phyloP scores from a whole-genome alignment of 257 asterid species.

The Mitragyna speciosa region DNA sequence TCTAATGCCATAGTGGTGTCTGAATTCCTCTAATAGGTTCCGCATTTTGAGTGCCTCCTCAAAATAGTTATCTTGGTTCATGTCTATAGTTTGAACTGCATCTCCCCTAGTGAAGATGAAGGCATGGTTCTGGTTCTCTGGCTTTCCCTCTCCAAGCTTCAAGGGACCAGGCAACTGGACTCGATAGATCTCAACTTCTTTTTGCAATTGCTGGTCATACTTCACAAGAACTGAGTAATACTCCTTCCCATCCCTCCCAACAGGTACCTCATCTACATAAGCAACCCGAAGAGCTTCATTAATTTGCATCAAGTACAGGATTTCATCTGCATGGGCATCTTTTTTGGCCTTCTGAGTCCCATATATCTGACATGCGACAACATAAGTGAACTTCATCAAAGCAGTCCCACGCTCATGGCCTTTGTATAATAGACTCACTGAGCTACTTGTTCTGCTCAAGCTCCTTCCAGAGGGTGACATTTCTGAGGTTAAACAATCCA shows the following conservation, averaged over 20 bases:
- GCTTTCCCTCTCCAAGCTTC: slow-evolving; percentile 99
- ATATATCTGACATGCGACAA: slow-evolving; percentile 96
- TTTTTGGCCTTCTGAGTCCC: slow-evolving; percentile 95
- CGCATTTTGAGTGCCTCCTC: slow-evolving; percentile 99
- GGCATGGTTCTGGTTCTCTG: slow-evolving; percentile 98
- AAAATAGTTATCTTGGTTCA: slow-evolving; percentile 98
- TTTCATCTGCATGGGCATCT: slow-evolving; percentile 96
- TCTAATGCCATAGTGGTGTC: slow-evolving; percentile 72
- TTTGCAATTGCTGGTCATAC: slow-evolving; percentile 69
- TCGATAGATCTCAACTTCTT: slow-evolving; percentile 95
- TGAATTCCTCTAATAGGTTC: slow-evolving; percentile 92
- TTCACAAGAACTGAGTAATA: slow-evolving; percentile 93
- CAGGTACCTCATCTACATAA: slow-evolving; percentile 92
- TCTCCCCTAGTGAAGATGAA: slow-evolving; percentile 95
- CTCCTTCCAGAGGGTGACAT: slow-evolving; percentile 59
- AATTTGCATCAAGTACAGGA: slow-evolving; percentile 75
- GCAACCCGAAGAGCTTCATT: slow-evolving; percentile 99
- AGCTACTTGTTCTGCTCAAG: slow-evolving; percentile 80
- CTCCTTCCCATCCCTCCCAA: slow-evolving; percentile 83
- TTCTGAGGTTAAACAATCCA: slow-evolving; percentile 47
- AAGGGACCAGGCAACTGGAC: slow-evolving; percentile 95
- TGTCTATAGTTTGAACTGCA: slow-evolving; percentile 96
- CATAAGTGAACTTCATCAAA: slow-evolving; percentile 93
- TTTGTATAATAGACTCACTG: slow-evolving; percentile 65
- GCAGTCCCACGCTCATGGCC: slow-evolving; percentile 98